A percentile compares a stretch with the other conserved stretches of the same genome.
Evolutionary conservation across 75 land plant species (phyloP).

Genomic region (Cupressus sempervirens): DNA sequence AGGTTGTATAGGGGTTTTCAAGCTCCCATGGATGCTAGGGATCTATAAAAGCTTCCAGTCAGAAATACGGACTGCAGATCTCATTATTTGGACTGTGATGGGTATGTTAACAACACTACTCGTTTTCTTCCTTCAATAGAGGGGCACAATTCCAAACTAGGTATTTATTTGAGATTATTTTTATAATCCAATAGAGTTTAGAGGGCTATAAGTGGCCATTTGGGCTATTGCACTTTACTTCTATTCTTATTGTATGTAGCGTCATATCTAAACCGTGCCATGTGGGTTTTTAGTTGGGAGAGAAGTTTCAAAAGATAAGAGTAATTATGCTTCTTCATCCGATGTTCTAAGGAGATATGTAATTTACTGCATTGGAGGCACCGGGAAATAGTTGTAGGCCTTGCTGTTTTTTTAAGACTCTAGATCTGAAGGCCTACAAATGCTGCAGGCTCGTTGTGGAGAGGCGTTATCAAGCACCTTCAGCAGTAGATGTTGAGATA

Average conservation of each 20-base stretch:
- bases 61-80: not conserved
- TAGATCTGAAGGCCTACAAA: not conserved
- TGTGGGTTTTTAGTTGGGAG: no score
- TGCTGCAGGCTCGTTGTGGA: no score
- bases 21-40: no score
- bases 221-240: no score
- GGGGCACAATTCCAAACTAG: not conserved
- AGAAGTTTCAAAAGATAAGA: no score
- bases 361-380: not conserved
- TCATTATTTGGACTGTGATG: not conserved
- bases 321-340: no score
- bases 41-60: no score
- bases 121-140: not conserved
- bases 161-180: not conserved
- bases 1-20: no score
- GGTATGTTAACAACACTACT: not conserved
- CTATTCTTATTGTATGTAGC: no score
- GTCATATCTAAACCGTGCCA: no score
- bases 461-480: not conserved
- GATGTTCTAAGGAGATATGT: not conserved
- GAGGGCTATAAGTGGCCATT: no score
- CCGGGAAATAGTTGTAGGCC: not conserved
- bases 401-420: not conserved
- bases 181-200: no score
- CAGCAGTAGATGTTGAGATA: not conserved